These are phyloP conservation scores for Protomyces pachydermus DNA, from an alignment of 1,139 yeast genomes.

Conservation along the genomic window DNA sequence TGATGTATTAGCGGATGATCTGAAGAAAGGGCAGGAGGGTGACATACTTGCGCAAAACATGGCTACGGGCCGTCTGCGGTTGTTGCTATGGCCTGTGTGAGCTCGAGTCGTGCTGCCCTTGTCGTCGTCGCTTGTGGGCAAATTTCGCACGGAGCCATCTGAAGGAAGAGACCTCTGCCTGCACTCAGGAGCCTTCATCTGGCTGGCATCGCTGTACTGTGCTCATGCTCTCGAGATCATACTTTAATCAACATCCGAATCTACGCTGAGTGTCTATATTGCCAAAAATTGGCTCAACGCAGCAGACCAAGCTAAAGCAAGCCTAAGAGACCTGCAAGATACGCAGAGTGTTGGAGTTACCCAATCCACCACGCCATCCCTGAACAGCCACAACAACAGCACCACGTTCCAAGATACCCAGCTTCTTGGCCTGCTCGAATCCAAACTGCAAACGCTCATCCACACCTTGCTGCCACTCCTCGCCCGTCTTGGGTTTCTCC, in stretches of 20 bases:
- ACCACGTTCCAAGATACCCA: conserved; percentile 81
- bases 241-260: no score
- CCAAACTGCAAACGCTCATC: conserved; percentile 94
- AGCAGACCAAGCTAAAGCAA: not conserved
- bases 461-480: conserved; percentile 93
- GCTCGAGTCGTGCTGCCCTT: no score
- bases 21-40: not conserved
- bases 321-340: conserved; percentile 32
- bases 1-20: not conserved
- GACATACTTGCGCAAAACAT: not conserved
- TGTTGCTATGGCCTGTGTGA: no score
- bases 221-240: no score
- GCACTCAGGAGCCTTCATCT: no score
- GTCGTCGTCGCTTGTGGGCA: no score
- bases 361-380: conserved; percentile 99
- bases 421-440: conserved; percentile 78
- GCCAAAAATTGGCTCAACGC: no score
- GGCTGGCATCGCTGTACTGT: no score
- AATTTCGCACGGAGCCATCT: no score
- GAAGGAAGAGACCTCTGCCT: no score
- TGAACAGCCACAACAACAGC: conserved; percentile 91
- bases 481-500: conserved; percentile 50
- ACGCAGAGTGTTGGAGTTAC: conserved; percentile 98
- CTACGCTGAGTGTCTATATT: no score
- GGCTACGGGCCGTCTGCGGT: not conserved